Percentiles rank a stretch among this genome's conserved stretches.
Conservation (phyloP, 768 basidiomycete genomes). For the Boletus subparvulus region DNA sequence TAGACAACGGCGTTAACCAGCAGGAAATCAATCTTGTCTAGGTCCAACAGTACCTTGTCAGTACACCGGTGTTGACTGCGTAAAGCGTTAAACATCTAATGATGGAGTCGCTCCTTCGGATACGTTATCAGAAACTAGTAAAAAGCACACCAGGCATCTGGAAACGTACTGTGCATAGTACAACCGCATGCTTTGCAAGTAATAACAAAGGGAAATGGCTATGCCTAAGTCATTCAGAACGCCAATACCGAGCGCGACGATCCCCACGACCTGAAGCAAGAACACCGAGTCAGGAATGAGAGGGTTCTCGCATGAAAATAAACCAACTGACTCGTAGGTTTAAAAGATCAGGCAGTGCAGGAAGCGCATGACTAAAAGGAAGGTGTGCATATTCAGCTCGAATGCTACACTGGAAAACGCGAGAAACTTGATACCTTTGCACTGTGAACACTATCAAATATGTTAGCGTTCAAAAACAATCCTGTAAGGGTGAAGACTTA, state of each 20-base stretch:
- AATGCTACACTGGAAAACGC: not conserved
- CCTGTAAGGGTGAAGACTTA: constrained; percentile 20
- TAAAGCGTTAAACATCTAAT: constrained; percentile 57
- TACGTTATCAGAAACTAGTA: not conserved
- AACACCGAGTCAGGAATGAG: not conserved
- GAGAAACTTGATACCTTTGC: constrained; percentile 37
- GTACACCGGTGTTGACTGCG: constrained; percentile 58
- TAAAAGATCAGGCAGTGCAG: constrained; percentile 42
- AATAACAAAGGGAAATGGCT: constrained; percentile 52
- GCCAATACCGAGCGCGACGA: constrained; percentile 48
- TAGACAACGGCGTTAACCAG: constrained; percentile 7
- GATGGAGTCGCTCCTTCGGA: constrained; percentile 51
- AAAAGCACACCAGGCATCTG: not conserved
- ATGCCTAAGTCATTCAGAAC: constrained; percentile 52
- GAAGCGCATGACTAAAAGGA: constrained; percentile 39
- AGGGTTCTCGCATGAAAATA: not conserved
- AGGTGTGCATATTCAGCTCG: not conserved
- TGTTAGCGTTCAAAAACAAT: not conserved
- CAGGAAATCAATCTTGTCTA: not conserved
- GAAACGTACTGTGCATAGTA: constrained; percentile 43
- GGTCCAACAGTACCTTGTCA: constrained; percentile 50
- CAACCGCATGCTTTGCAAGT: constrained; percentile 53
- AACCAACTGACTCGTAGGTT: constrained; percentile 43
- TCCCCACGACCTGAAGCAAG: constrained; percentile 42
- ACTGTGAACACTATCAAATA: constrained; percentile 41